phyloP scores from a whole-genome alignment of 768 basidiomycete genomes.

The Termitomyces sp. region DNA sequence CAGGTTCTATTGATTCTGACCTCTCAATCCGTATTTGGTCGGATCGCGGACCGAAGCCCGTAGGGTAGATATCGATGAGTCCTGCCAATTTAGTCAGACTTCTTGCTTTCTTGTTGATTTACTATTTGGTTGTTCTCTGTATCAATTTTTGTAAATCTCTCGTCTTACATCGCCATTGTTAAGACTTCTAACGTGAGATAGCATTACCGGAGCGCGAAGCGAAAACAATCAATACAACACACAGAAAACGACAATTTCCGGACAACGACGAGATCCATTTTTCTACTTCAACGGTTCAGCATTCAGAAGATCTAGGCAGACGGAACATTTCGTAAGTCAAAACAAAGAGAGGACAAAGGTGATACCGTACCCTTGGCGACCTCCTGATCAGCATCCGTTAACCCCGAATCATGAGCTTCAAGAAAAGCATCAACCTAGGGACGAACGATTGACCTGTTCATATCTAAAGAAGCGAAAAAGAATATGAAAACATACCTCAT shows the following conservation, averaged over 20 bases:
- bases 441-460: background rate
- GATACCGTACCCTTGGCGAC: constrained; percentile 61
- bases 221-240: constrained; percentile 5
- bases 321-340: background rate
- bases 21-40: constrained; percentile 80
- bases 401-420: constrained; percentile 86
- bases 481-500: constrained; percentile 54
- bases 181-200: background rate
- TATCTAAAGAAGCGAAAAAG: background rate
- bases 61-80: background rate
- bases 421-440: constrained; percentile 85
- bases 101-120: background rate
- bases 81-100: background rate
- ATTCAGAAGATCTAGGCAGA: constrained; percentile 18
- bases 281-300: constrained; percentile 23
- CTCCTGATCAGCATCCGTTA: constrained; percentile 74
- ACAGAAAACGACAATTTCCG: background rate
- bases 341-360: background rate
- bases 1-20: constrained; percentile 83
- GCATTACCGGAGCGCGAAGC: constrained; percentile 1
- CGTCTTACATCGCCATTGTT: background rate
- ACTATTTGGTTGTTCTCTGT: background rate
- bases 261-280: background rate
- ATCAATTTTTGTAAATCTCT: constrained; percentile 2
- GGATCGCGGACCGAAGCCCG: constrained; percentile 37